Evolutionary conservation across 129 eudicot species (phyloP).

Genomic region (Helianthus tuberosus): DNA sequence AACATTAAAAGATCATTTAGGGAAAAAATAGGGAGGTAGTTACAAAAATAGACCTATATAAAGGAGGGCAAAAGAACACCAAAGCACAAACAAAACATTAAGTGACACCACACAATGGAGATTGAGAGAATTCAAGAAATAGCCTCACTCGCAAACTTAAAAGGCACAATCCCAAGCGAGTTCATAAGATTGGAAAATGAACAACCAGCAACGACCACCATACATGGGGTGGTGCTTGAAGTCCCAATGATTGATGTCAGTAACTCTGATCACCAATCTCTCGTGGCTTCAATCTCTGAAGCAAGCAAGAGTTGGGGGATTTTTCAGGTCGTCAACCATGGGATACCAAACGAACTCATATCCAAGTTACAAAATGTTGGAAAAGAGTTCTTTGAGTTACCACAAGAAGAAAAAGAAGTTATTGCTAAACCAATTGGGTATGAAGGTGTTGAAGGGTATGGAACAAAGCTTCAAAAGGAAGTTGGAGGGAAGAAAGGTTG

Average conservation of each 20-base stretch:
- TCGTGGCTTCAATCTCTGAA: slow-evolving; percentile 23
- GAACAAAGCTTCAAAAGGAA: slow-evolving; percentile 67
- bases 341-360: slow-evolving; percentile 56
- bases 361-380: slow-evolving; percentile 52
- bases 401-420: slow-evolving; percentile 66
- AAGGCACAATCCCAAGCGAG: slow-evolving; percentile 49
- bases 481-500: slow-evolving; percentile 71
- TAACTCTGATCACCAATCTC: slow-evolving; percentile 7
- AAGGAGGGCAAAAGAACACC: slow-evolving; percentile 1
- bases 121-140: slow-evolving; percentile 53
- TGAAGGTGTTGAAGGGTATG: slow-evolving; percentile 77
- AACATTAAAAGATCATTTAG: background rate
- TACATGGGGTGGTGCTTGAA: slow-evolving; percentile 37
- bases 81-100: slow-evolving; percentile 14
- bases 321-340: slow-evolving; percentile 73
- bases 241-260: slow-evolving; percentile 52
- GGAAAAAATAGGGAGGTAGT: slow-evolving; percentile 6
- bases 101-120: slow-evolving; percentile 38
- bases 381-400: slow-evolving; percentile 71
- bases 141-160: slow-evolving; percentile 39
- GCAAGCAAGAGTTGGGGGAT: slow-evolving; percentile 54
- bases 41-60: background rate
- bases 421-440: slow-evolving; percentile 50
- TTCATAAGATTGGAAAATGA: slow-evolving; percentile 44
- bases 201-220: slow-evolving; percentile 50